Evolutionary conservation across 371 early-diverging fungal species (phyloP).

Genomic region (Mortierella polycephala): DNA sequence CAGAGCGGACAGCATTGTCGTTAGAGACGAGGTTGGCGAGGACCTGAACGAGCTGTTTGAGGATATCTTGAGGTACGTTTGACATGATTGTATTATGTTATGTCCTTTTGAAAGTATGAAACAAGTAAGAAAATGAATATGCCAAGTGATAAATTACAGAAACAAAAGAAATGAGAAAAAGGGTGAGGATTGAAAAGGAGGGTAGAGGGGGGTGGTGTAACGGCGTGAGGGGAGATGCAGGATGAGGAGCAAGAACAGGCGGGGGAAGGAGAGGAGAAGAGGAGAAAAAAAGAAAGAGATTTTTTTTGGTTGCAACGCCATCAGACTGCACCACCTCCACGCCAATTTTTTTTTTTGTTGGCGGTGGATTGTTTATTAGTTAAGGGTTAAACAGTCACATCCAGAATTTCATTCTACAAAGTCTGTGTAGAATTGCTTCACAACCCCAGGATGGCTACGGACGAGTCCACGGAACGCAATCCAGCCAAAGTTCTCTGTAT

Average conservation of each 20-base stretch:
- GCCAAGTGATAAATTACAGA: conserved; percentile 8
- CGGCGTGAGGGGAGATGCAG: conserved; percentile 6
- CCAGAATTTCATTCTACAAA: no score
- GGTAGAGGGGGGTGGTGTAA: not conserved
- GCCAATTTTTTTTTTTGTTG: not conserved
- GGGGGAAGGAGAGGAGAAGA: conserved; percentile 1
- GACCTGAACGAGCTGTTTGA: conserved; percentile 69
- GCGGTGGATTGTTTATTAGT: not conserved
- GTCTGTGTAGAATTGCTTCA: not conserved
- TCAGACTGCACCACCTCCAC: not conserved
- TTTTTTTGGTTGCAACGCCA: not conserved
- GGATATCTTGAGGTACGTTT: conserved; percentile 65
- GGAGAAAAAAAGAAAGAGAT: not conserved
- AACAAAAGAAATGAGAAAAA: conserved; percentile 13
- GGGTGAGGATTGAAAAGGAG: conserved; percentile 5
- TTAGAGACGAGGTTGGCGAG: conserved; percentile 68
- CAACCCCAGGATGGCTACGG: not conserved
- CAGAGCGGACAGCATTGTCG: conserved; percentile 71
- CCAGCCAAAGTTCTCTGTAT: not conserved
- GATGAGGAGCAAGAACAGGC: not conserved
- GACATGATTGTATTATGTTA: conserved; percentile 27
- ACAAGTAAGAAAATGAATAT: conserved; percentile 12
- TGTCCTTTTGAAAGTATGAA: conserved; percentile 5
- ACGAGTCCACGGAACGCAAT: not conserved
- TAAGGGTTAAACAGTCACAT: no score